A percentile compares a stretch with the other conserved stretches of the same genome.
phyloP scores from a whole-genome alignment of 192 early-diverging fungal species.

The Chytriomyces confervae region DNA sequence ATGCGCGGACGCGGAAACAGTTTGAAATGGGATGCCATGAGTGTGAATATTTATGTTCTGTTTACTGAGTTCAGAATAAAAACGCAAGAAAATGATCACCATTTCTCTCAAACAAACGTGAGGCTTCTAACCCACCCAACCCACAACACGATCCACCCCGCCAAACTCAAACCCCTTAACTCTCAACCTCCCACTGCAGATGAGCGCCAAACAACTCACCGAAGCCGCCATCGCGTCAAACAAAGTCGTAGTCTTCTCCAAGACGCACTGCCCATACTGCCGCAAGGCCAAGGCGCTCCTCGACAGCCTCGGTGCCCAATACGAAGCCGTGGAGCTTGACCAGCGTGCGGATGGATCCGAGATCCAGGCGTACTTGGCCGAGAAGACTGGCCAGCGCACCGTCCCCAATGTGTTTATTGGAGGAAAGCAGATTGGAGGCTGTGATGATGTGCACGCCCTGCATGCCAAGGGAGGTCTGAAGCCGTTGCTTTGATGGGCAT shows the following conservation, averaged over 20 bases:
- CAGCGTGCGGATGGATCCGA: slow-evolving; percentile 42
- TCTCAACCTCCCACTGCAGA: too few species aligned
- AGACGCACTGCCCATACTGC: slow-evolving; percentile 63
- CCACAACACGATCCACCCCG: too few species aligned
- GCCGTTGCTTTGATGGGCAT: slow-evolving; percentile 18
- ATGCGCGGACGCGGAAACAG: not conserved
- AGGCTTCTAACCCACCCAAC: too few species aligned
- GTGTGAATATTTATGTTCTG: too few species aligned
- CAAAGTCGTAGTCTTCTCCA: slow-evolving; percentile 68
- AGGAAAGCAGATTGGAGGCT: slow-evolving; percentile 47
- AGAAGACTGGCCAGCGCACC: slow-evolving; percentile 53
- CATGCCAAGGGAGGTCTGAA: slow-evolving; percentile 41
- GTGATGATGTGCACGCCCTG: slow-evolving; percentile 46
- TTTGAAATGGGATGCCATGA: not conserved
- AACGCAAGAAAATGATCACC: too few species aligned
- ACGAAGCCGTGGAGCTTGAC: slow-evolving; percentile 49
- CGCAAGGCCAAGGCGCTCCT: slow-evolving; percentile 55
- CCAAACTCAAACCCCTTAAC: too few species aligned
- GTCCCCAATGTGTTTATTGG: slow-evolving; percentile 61
- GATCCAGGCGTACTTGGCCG: slow-evolving; percentile 53
- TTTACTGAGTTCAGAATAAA: too few species aligned
- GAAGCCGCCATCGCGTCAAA: slow-evolving; percentile 66
- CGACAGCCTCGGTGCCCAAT: slow-evolving; percentile 38
- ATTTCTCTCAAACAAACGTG: too few species aligned
- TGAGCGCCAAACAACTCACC: slow-evolving; percentile 46